Percentiles rank a stretch among this genome's conserved stretches.
Conservation (phyloP, 352 stramenopile species). For the Pythium apleroticum region DNA sequence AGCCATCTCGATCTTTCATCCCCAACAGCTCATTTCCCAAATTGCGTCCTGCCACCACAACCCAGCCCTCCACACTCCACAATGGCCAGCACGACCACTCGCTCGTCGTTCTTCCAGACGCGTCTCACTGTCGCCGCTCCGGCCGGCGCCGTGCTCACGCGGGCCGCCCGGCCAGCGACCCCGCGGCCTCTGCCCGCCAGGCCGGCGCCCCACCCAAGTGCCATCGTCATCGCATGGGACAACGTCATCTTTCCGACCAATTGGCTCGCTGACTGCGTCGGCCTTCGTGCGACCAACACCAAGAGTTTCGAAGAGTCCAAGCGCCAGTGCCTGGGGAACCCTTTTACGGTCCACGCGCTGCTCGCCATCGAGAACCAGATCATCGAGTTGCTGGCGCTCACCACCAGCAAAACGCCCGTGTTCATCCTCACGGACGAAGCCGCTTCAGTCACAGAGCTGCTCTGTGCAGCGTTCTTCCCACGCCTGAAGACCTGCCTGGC, state of each 20-base stretch:
- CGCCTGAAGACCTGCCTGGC: constrained; percentile 16
- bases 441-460: background rate
- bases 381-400: constrained; percentile 15
- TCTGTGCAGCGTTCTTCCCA: constrained; percentile 27
- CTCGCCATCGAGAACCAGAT: constrained; percentile 25
- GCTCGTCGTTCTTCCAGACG: constrained; percentile 19
- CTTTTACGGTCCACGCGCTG: constrained; percentile 21
- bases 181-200: constrained; percentile 13
- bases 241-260: constrained; percentile 30
- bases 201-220: background rate
- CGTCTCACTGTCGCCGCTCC: background rate
- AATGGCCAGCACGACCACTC: constrained; percentile 7
- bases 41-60: constrained; percentile 8
- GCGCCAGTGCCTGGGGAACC: constrained; percentile 17
- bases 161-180: constrained; percentile 11
- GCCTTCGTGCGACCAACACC: background rate
- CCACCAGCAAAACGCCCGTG: constrained; percentile 10
- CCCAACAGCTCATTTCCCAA: constrained; percentile 10
- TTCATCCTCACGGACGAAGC: constrained; percentile 22
- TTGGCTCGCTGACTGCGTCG: constrained; percentile 22
- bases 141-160: constrained; percentile 1
- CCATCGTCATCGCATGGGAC: constrained; percentile 28
- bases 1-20: constrained; percentile 9
- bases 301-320: constrained; percentile 16
- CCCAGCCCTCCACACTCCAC: background rate